A percentile compares a stretch with the other conserved stretches of the same genome.
Conservation (phyloP, 768 basidiomycete genomes). For the Suillus clintonianus region DNA sequence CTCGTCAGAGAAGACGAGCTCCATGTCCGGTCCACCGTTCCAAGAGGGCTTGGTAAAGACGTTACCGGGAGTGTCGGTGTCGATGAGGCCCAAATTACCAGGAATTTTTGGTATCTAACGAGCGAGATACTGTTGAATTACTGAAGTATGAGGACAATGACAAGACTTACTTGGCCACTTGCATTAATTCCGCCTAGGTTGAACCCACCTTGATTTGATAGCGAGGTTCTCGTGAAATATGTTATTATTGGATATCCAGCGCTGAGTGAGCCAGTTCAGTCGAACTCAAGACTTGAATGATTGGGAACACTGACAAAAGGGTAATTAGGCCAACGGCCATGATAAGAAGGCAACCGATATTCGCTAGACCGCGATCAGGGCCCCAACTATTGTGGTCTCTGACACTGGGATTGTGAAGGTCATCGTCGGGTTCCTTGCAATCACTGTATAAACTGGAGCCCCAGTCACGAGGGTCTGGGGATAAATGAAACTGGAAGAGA, state of each 20-base stretch:
- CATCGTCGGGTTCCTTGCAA: conserved; percentile 66
- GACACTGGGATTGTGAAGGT: conserved; percentile 66
- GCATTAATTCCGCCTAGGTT: conserved; percentile 77
- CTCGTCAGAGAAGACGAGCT: conserved; percentile 79
- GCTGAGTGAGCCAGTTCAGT: conserved; percentile 18
- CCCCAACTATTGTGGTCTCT: conserved; percentile 20
- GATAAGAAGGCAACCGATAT: conserved; percentile 68
- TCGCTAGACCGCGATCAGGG: conserved; percentile 57
- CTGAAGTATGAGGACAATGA: neutral
- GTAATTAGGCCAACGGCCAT: conserved; percentile 49
- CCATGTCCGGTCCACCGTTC: conserved; percentile 55
- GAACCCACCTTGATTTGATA: conserved; percentile 42
- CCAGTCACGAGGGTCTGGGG: conserved; percentile 69
- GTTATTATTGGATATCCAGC: conserved; percentile 47
- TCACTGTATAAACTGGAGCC: conserved; percentile 58
- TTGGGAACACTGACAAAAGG: conserved; percentile 55
- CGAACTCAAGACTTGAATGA: neutral
- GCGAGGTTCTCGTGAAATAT: conserved; percentile 31
- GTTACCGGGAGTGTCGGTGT: conserved; percentile 57
- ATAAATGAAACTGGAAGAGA: conserved; percentile 56
- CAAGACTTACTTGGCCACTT: conserved; percentile 59
- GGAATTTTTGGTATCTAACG: conserved; percentile 54
- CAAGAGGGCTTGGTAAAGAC: conserved; percentile 57
- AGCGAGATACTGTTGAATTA: neutral
- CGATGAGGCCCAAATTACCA: conserved; percentile 60